Evolutionary conservation across 768 basidiomycete species (phyloP).

Genomic region (Phylloporus sp.): DNA sequence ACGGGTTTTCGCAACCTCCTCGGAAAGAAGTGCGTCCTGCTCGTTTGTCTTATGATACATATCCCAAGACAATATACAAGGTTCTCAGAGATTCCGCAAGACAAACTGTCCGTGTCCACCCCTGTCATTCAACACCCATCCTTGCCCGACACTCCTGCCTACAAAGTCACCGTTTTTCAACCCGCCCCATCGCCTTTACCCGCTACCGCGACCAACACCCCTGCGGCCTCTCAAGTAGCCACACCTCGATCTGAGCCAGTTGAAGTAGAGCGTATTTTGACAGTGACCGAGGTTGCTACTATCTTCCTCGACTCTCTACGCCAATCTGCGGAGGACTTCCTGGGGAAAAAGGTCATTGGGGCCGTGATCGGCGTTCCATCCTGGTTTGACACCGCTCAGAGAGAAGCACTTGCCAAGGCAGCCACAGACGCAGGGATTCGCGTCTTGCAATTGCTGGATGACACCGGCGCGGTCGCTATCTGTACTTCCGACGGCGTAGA

Average conservation of each 20-base stretch:
- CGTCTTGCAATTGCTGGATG: conserved; percentile 84
- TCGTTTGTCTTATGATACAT: neutral
- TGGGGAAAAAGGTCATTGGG: conserved; percentile 72
- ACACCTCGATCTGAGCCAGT: conserved; percentile 75
- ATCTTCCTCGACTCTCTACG: conserved; percentile 84
- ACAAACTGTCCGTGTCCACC: conserved; percentile 51
- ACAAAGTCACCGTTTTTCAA: conserved; percentile 77
- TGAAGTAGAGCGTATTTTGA: conserved; percentile 64
- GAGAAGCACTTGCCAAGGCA: conserved; percentile 66
- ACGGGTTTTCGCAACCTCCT: conserved; percentile 91
- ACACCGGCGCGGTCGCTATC: conserved; percentile 69
- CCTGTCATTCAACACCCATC: conserved; percentile 76
- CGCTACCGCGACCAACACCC: conserved; percentile 53
- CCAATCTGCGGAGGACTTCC: conserved; percentile 85
- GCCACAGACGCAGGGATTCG: conserved; percentile 77
- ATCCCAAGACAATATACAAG: conserved; percentile 33
- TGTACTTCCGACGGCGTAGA: conserved; percentile 47
- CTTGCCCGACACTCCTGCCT: conserved; percentile 68
- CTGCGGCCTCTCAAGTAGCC: conserved; percentile 60
- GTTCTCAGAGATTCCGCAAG: conserved; percentile 70
- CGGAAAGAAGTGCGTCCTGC: conserved; percentile 74
- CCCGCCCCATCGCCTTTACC: conserved; percentile 71
- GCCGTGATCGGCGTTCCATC: conserved; percentile 83
- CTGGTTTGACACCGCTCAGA: conserved; percentile 67
- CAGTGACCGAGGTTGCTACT: conserved; percentile 77